Evolutionary conservation across 345 rosid species (phyloP).

Genomic region (Syzygium jambos): DNA sequence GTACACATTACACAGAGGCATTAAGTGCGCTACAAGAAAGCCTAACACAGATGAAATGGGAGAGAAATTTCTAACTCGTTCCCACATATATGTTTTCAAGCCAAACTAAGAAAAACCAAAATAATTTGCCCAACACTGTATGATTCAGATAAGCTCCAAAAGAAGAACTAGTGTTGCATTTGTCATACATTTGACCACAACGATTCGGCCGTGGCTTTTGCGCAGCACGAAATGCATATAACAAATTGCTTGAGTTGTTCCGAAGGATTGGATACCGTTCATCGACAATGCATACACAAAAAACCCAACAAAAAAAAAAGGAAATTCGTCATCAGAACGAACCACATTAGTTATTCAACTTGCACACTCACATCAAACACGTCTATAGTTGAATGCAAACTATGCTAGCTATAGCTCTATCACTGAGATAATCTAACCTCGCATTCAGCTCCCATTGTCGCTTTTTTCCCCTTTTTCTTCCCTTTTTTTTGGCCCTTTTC

Average conservation of each 20-base stretch:
- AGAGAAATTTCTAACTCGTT: background rate
- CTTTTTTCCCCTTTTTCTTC: too few relatives aligned
- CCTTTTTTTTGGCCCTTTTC: too few relatives aligned
- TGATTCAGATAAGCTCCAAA: background rate
- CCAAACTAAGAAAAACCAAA: background rate
- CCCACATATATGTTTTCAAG: background rate
- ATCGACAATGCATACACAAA: background rate
- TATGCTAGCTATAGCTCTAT: background rate
- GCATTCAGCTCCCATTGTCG: background rate
- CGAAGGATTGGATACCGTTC: background rate
- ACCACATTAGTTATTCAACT: background rate
- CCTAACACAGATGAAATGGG: background rate
- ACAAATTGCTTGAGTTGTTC: background rate
- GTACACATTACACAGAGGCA: background rate
- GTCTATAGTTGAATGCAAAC: background rate
- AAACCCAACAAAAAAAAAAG: background rate
- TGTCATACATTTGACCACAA: background rate
- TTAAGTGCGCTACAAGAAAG: background rate
- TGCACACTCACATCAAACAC: background rate
- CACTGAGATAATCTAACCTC: background rate
- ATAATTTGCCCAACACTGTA: background rate
- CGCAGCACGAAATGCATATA: background rate
- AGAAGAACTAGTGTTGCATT: background rate
- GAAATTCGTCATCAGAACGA: background rate
- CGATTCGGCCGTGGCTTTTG: background rate